Percentiles rank a stretch among this genome's conserved stretches.
phyloP scores from a whole-genome alignment of 805 yeast species.

The Hanseniaspora valbyensis region DNA sequence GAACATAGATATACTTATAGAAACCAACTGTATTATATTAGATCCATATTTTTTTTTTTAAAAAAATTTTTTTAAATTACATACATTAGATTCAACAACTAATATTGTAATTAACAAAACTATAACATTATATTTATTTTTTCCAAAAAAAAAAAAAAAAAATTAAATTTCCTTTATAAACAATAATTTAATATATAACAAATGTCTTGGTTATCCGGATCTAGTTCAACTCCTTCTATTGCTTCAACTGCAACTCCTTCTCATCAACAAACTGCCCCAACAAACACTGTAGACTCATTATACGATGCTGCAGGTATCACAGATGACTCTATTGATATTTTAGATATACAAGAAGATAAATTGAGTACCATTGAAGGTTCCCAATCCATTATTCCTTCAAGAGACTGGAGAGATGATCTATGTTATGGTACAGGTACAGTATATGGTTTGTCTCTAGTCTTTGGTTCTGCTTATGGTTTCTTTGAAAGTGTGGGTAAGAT shows the following conservation, averaged over 20 bases:
- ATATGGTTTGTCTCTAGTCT: constrained; percentile 71
- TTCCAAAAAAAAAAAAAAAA: too few relatives aligned
- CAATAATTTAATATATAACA: background rate
- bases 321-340: constrained; percentile 65
- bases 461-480: constrained; percentile 83
- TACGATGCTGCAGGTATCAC: constrained; percentile 92
- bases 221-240: background rate
- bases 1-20: too few relatives aligned
- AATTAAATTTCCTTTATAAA: constrained; percentile 2
- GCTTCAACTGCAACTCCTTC: constrained; percentile 4
- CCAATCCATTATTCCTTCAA: constrained; percentile 83
- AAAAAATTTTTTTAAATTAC: too few relatives aligned
- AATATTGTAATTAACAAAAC: too few relatives aligned
- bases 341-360: constrained; percentile 79
- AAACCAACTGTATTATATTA: too few relatives aligned
- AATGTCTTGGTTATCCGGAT: constrained; percentile 26
- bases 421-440: constrained; percentile 97
- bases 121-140: too few relatives aligned
- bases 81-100: too few relatives aligned
- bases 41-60: too few relatives aligned
- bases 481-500: constrained; percentile 73
- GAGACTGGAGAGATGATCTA: constrained; percentile 95
- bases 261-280: constrained; percentile 15
- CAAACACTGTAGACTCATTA: constrained; percentile 31
- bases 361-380: constrained; percentile 72